phyloP scores from a whole-genome alignment of 2,329 filamentous ascomycete species.

The Colletotrichum limetticola region DNA sequence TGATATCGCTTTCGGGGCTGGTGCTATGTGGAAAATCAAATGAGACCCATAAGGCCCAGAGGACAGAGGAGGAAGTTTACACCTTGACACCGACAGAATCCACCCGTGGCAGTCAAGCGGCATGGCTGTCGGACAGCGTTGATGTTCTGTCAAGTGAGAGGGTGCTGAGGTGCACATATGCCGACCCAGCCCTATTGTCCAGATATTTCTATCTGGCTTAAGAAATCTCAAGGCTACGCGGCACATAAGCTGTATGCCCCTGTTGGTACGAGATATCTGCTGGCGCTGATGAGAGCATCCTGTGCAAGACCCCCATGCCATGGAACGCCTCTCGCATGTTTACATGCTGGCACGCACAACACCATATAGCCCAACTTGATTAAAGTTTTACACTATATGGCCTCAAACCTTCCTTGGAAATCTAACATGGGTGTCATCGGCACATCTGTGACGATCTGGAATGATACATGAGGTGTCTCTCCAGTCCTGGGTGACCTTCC shows the following conservation, averaged over 20 bases:
- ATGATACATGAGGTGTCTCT: background rate
- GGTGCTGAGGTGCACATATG: too few relatives aligned
- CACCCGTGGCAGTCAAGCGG: background rate
- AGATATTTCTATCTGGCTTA: background rate
- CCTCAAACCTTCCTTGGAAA: background rate
- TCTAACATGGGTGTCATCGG: background rate
- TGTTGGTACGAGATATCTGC: background rate
- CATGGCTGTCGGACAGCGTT: background rate
- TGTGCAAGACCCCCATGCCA: background rate
- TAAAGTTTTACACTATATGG: background rate
- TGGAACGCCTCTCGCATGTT: background rate
- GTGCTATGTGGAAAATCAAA: background rate
- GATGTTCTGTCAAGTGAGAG: background rate
- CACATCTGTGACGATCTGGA: background rate
- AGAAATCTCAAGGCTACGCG: background rate
- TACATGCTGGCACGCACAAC: background rate
- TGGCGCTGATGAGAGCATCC: background rate
- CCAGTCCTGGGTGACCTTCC: too few relatives aligned
- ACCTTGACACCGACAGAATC: background rate
- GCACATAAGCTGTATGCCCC: too few relatives aligned
- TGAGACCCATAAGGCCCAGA: background rate
- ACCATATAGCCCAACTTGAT: background rate
- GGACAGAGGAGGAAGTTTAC: background rate
- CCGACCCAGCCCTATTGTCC: too few relatives aligned
- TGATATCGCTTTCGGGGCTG: too few relatives aligned